Evolutionary conservation across 2,329 filamentous ascomycete genomes (phyloP).

Genomic region (Ceratocystis harringtonii): DNA sequence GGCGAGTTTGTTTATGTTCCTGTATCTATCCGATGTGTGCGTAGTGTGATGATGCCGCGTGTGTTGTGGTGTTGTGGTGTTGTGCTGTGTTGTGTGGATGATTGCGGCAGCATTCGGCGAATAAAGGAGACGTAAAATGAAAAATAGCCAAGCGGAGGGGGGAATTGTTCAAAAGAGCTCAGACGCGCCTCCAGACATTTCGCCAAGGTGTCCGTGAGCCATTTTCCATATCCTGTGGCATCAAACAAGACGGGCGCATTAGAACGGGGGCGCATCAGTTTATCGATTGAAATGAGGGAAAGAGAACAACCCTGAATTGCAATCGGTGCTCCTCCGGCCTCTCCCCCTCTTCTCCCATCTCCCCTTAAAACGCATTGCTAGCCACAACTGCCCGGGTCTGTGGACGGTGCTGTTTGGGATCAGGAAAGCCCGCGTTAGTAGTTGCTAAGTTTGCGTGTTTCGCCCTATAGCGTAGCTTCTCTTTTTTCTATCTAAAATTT

Average conservation of each 20-base stretch:
- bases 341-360: not conserved
- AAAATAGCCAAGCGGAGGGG: not conserved
- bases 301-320: slow-evolving; percentile 10
- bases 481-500: not conserved
- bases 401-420: not conserved
- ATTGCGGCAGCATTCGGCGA: not conserved
- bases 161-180: not conserved
- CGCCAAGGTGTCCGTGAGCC: not conserved
- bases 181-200: not conserved
- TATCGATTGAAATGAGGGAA: not conserved
- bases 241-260: not conserved
- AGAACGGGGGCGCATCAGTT: not conserved
- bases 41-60: no score
- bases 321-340: slow-evolving; percentile 16
- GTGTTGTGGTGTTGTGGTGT: no score
- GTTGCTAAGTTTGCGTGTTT: not conserved
- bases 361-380: slow-evolving; percentile 8
- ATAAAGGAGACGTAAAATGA: not conserved
- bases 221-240: not conserved
- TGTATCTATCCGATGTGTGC: no score
- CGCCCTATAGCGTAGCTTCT: not conserved
- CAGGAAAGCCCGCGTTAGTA: not conserved
- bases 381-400: not conserved
- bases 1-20: not conserved
- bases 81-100: no score